phyloP scores from a whole-genome alignment of 2,329 filamentous ascomycete genomes.

The Kalmusia sp. region DNA sequence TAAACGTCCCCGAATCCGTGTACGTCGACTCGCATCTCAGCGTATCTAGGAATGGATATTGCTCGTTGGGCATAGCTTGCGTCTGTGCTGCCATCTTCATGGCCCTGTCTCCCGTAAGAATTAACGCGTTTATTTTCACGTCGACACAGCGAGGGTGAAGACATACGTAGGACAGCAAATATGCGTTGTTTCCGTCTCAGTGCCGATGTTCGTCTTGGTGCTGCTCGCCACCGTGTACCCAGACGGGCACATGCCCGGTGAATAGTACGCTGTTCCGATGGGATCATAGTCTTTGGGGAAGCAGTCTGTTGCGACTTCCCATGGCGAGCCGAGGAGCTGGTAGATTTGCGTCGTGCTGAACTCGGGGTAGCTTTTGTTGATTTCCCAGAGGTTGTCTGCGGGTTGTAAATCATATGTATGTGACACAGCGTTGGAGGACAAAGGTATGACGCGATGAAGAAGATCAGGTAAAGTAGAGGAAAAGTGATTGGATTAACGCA shows the following conservation, averaged over 20 bases:
- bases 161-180: conserved; percentile 11
- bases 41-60: conserved; percentile 1
- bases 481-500: too few relatives aligned
- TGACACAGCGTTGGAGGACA: neutral
- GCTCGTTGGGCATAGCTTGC: neutral
- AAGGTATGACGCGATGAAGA: too few relatives aligned
- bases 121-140: too few relatives aligned
- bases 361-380: neutral
- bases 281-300: conserved; percentile 3
- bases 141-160: neutral
- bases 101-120: neutral
- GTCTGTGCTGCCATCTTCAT: neutral
- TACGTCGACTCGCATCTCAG: conserved; percentile 1
- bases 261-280: neutral
- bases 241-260: conserved; percentile 3
- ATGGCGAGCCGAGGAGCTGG: neutral
- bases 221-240: neutral
- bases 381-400: neutral
- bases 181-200: conserved; percentile 6
- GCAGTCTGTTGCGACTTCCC: neutral
- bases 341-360: neutral
- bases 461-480: too few relatives aligned
- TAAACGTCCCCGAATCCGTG: neutral
- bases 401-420: neutral
- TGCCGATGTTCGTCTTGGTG: neutral